Evolutionary conservation across 805 yeast genomes (phyloP).

Genomic region (Saccharomycopsis sp.): DNA sequence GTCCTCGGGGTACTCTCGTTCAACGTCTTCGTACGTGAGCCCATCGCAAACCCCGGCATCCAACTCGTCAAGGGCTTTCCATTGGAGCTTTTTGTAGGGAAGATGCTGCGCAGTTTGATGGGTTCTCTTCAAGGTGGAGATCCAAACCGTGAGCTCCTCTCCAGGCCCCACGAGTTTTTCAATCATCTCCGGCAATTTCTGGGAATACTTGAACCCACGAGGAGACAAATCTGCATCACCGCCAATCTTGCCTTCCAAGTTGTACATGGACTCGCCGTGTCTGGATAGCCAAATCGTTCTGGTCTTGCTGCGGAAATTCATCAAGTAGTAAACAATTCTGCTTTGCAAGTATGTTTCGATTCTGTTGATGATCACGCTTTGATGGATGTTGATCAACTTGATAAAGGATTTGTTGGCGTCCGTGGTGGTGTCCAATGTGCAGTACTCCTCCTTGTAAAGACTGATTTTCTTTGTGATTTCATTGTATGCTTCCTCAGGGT

Average conservation of each 20-base stretch:
- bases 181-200: conserved; percentile 67
- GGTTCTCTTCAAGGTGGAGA: conserved; percentile 75
- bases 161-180: conserved; percentile 22
- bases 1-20: conserved; percentile 72
- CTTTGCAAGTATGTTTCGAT: conserved; percentile 85
- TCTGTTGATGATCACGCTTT: conserved; percentile 79
- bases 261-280: conserved; percentile 91
- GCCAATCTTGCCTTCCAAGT: conserved; percentile 89
- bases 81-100: conserved; percentile 83
- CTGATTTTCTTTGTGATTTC: conserved; percentile 71
- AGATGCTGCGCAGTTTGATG: conserved; percentile 67
- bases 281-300: conserved; percentile 88
- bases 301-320: conserved; percentile 92
- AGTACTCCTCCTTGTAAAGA: conserved; percentile 65
- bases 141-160: conserved; percentile 75
- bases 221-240: conserved; percentile 80
- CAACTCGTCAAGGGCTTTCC: conserved; percentile 93
- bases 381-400: conserved; percentile 77
- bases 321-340: conserved; percentile 87
- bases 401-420: conserved; percentile 72
- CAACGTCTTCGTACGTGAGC: conserved; percentile 83
- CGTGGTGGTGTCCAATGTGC: conserved; percentile 53
- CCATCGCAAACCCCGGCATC: conserved; percentile 94
- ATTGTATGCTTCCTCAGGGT: conserved; percentile 59
- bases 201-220: conserved; percentile 69